A percentile compares a stretch with the other conserved stretches of the same genome.
These are phyloP conservation scores for Inosperma sp. DNA, from an alignment of 768 basidiomycete species.

Conservation along the genomic window DNA sequence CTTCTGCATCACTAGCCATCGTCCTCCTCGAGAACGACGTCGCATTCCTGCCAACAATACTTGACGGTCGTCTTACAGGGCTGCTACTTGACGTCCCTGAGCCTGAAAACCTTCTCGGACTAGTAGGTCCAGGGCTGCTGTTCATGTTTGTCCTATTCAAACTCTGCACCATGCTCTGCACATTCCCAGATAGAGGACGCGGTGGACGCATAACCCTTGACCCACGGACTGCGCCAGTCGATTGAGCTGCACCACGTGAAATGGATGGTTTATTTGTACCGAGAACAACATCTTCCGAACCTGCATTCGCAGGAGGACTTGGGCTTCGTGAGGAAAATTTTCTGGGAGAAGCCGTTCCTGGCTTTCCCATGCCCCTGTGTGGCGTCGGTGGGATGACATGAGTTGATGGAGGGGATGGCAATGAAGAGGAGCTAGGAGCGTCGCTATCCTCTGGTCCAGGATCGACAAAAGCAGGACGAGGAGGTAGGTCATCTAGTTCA, in stretches of 20 bases:
- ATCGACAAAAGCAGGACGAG: constrained; percentile 49
- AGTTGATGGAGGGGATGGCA: constrained; percentile 36
- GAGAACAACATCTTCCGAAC: constrained; percentile 32
- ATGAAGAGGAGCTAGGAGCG: constrained; percentile 31
- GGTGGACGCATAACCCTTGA: constrained; percentile 43
- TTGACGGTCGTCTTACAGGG: constrained; percentile 42
- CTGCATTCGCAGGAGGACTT: constrained; percentile 33
- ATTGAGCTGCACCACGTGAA: constrained; percentile 41
- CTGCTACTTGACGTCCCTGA: constrained; percentile 17
- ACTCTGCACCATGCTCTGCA: constrained; percentile 53
- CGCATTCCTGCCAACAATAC: constrained; percentile 43
- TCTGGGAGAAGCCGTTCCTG: constrained; percentile 32
- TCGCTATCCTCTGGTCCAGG: constrained; percentile 42
- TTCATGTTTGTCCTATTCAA: constrained; percentile 48
- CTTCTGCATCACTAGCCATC: constrained; percentile 82
- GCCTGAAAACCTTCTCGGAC: constrained; percentile 43
- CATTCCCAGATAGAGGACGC: constrained; percentile 44
- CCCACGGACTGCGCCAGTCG: constrained; percentile 22
- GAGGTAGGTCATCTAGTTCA: constrained; percentile 46
- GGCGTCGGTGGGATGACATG: constrained; percentile 52
- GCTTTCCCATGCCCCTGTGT: constrained; percentile 37
- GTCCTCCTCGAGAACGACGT: constrained; percentile 65
- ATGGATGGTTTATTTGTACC: constrained; percentile 38
- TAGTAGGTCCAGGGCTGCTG: constrained; percentile 32
- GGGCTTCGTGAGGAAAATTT: constrained; percentile 40